Evolutionary conservation across 2,329 filamentous ascomycete species (phyloP).

Genomic region (Stachybotrys chartarum): DNA sequence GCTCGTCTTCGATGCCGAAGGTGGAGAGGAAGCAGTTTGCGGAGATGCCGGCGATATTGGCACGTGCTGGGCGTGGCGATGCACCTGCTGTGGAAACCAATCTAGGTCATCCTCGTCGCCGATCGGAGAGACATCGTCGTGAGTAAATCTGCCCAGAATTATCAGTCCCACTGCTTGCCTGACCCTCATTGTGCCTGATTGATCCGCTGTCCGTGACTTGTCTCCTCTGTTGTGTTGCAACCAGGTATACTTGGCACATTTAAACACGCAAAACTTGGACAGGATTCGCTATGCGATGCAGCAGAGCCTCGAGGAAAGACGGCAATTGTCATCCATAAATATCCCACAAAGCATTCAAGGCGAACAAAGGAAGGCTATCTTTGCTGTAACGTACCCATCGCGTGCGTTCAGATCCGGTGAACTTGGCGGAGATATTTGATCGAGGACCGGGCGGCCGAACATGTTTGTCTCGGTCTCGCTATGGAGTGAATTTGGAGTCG

Average conservation of each 20-base stretch:
- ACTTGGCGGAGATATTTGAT: slow-evolving; percentile 47
- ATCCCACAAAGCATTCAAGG: not conserved
- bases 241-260: too few relatives aligned
- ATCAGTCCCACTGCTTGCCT: not conserved
- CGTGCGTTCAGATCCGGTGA: slow-evolving; percentile 40
- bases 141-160: slow-evolving; percentile 10
- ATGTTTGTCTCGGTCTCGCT: not conserved
- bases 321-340: too few relatives aligned
- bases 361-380: not conserved
- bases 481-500: not conserved
- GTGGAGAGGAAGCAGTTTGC: slow-evolving; percentile 10
- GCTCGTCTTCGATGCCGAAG: slow-evolving; percentile 31
- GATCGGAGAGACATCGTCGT: slow-evolving; percentile 44
- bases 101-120: slow-evolving; percentile 31
- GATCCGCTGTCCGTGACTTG: not conserved
- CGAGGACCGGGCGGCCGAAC: slow-evolving; percentile 31
- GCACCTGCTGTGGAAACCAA: slow-evolving; percentile 21
- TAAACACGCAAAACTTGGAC: too few relatives aligned
- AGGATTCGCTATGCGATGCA: too few relatives aligned
- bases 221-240: too few relatives aligned
- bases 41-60: slow-evolving; percentile 7
- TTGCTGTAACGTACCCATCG: slow-evolving; percentile 31
- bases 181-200: not conserved
- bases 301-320: too few relatives aligned
- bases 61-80: slow-evolving; percentile 9